Percentiles rank a stretch among this genome's conserved stretches.
These are phyloP conservation scores for Alnus glutinosa DNA, from an alignment of 306 rosid species.

Conservation along the genomic window DNA sequence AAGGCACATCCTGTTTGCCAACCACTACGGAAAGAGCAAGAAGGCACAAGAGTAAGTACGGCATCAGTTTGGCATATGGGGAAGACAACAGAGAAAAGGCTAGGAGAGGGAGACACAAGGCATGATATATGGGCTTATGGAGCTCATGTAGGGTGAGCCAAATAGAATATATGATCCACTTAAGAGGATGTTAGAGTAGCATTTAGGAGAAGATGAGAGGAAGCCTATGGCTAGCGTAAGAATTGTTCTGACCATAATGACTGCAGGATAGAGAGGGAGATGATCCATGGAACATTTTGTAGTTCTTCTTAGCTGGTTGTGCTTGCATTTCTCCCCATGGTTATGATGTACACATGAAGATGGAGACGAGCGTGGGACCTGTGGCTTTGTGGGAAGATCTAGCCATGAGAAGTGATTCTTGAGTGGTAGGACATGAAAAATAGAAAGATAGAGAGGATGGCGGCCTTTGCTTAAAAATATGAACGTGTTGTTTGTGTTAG, in stretches of 20 bases:
- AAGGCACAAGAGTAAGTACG: background rate
- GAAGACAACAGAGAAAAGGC: background rate
- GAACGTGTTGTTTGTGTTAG: background rate
- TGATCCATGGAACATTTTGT: background rate
- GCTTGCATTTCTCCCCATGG: background rate
- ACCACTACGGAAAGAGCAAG: background rate
- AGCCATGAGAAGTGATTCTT: background rate
- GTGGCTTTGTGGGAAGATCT: background rate
- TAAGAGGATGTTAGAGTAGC: slow-evolving; percentile 1
- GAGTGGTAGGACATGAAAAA: background rate
- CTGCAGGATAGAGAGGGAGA: background rate
- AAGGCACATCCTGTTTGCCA: background rate
- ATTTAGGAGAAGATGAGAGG: background rate
- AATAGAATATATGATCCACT: background rate
- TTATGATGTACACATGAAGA: background rate
- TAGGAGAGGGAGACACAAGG: background rate
- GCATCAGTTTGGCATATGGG: background rate
- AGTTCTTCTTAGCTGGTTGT: background rate
- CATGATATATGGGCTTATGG: background rate
- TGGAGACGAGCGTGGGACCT: background rate
- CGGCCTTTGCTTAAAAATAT: background rate
- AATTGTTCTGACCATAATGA: background rate
- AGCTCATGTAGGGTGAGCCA: background rate
- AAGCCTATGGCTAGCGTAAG: background rate
- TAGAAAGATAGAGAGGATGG: background rate